These are phyloP conservation scores for Ophiostoma novo-ulmi DNA, from an alignment of 2,329 filamentous ascomycete species.

Conservation along the genomic window DNA sequence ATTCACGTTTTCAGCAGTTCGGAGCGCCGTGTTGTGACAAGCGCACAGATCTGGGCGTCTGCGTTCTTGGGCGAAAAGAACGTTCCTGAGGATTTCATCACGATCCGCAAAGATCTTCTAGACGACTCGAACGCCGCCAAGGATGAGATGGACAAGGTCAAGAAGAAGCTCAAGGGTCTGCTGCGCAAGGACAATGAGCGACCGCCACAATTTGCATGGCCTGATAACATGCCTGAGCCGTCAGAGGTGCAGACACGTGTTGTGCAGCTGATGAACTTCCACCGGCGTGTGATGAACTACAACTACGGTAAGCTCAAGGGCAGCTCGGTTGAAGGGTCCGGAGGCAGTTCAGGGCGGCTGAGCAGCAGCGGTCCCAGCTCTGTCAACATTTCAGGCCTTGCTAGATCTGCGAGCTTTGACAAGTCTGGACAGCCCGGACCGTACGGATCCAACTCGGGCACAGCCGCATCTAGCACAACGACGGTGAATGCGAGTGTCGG, in stretches of 20 bases:
- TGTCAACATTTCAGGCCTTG: background rate
- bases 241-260: slow-evolving; percentile 88
- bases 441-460: slow-evolving; percentile 1
- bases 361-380: slow-evolving; percentile 2
- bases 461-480: background rate
- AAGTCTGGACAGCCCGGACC: slow-evolving; percentile 9
- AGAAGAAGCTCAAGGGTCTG: slow-evolving; percentile 96
- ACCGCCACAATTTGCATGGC: slow-evolving; percentile 97
- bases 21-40: slow-evolving; percentile 88
- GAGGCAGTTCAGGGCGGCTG: background rate
- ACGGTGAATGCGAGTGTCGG: background rate
- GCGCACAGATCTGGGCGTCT: slow-evolving; percentile 90
- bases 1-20: slow-evolving; percentile 95
- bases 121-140: slow-evolving; percentile 98
- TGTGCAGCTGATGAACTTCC: slow-evolving; percentile 95
- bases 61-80: slow-evolving; percentile 86
- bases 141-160: slow-evolving; percentile 99
- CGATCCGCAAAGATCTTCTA: slow-evolving; percentile 85
- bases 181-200: slow-evolving; percentile 88
- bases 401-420: slow-evolving; percentile 3
- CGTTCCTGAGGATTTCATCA: slow-evolving; percentile 77
- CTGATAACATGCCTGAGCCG: slow-evolving; percentile 87
- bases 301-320: slow-evolving; percentile 80
- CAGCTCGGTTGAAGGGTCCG: background rate
- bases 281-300: slow-evolving; percentile 87